phyloP scores from a whole-genome alignment of 345 rosid species.

The Rhodomyrtus tomentosa region DNA sequence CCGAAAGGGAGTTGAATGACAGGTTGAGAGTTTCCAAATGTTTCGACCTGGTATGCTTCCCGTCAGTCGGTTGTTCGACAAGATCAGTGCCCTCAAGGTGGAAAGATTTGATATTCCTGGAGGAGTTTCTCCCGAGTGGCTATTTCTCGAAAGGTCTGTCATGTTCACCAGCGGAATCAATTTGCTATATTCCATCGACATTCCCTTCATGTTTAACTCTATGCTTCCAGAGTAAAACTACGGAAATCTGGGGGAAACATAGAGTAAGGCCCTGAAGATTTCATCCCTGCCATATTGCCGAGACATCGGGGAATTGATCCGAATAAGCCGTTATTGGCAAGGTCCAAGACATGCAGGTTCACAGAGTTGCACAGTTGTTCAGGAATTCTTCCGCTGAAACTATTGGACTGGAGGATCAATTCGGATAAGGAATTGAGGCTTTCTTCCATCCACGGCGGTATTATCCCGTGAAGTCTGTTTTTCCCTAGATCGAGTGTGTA shows the following conservation, averaged over 20 bases:
- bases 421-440: background rate
- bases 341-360: background rate
- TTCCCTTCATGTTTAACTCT: background rate
- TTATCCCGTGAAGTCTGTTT: slow-evolving; percentile 8
- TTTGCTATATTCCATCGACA: background rate
- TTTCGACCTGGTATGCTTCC: slow-evolving; percentile 10
- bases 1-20: slow-evolving; percentile 10
- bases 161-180: background rate
- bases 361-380: background rate
- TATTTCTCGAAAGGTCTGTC: slow-evolving; percentile 13
- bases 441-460: slow-evolving; percentile 3
- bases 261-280: background rate
- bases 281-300: background rate
- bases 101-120: slow-evolving; percentile 7
- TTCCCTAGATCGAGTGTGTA: slow-evolving; percentile 10
- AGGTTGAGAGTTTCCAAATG: slow-evolving; percentile 13
- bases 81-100: background rate
- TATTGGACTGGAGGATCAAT: background rate
- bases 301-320: slow-evolving; percentile 5
- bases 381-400: slow-evolving; percentile 1
- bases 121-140: slow-evolving; percentile 3
- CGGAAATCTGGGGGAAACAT: background rate
- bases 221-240: background rate
- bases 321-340: background rate
- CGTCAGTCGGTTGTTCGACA: slow-evolving; percentile 2